phyloP scores from a whole-genome alignment of 495 filamentous ascomycete species.

The Xylaria intraflava region DNA sequence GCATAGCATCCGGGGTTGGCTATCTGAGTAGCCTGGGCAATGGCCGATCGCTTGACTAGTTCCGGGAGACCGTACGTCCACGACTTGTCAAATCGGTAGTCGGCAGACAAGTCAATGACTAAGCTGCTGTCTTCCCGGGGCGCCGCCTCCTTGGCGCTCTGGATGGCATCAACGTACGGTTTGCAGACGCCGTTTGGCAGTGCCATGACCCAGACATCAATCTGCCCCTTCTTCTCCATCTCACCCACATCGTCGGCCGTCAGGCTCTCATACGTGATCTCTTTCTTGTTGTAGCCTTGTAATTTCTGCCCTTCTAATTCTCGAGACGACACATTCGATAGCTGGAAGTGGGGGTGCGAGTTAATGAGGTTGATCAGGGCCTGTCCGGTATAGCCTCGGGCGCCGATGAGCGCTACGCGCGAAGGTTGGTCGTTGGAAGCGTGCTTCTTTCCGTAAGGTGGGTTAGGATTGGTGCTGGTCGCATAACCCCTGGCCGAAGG shows the following conservation, averaged over 20 bases:
- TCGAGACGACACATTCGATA: conserved; percentile 88
- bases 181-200: conserved; percentile 96
- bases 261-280: conserved; percentile 90
- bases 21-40: conserved; percentile 79
- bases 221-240: conserved; percentile 85
- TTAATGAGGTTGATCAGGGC: conserved; percentile 87
- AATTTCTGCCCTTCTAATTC: conserved; percentile 88
- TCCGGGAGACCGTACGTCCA: conserved; percentile 98
- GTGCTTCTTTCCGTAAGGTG: conserved; percentile 91
- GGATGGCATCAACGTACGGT: conserved; percentile 88
- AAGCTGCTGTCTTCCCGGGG: conserved; percentile 42
- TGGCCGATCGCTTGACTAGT: conserved; percentile 66
- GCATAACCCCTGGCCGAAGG: conserved; percentile 34
- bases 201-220: conserved; percentile 99
- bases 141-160: conserved; percentile 51
- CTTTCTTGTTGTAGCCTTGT: conserved; percentile 86
- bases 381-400: conserved; percentile 93
- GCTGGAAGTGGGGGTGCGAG: conserved; percentile 86
- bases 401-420: conserved; percentile 86
- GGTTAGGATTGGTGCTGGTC: conserved; percentile 90
- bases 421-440: conserved; percentile 74
- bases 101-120: conserved; percentile 89
- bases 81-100: conserved; percentile 82
- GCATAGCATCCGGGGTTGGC: conserved; percentile 96
- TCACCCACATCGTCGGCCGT: conserved; percentile 80